A percentile compares a stretch with the other conserved stretches of the same genome.
Evolutionary conservation across 2,329 filamentous ascomycete genomes (phyloP).

Genomic region (Penicillium sclerotiorum): DNA sequence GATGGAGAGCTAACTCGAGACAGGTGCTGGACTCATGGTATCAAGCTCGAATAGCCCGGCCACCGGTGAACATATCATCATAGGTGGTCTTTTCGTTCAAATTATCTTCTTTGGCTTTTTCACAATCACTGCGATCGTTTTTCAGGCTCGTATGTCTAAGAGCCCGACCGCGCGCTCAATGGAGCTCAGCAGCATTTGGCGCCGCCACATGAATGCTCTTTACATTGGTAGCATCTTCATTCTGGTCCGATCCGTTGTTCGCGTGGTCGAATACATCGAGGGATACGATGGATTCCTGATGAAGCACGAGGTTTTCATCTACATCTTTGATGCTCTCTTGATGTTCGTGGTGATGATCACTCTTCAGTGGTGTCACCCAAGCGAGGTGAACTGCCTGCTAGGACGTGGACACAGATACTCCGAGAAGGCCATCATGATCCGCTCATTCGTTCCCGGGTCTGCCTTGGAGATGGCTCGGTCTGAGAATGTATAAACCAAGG

Average conservation of each 20-base stretch:
- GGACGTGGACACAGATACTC: constrained; percentile 23
- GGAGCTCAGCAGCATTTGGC: constrained; percentile 34
- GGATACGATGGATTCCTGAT: constrained; percentile 35
- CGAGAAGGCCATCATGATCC: constrained; percentile 17
- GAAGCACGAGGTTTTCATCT: constrained; percentile 34
- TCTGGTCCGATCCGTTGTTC: constrained; percentile 32
- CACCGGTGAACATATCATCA: constrained; percentile 30
- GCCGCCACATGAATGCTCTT: constrained; percentile 36
- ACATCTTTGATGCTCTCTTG: constrained; percentile 35
- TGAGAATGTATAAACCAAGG: not conserved
- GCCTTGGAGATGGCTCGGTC: constrained; percentile 6
- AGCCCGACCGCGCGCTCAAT: constrained; percentile 30
- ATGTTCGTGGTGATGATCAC: constrained; percentile 31
- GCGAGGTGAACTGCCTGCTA: constrained; percentile 27
- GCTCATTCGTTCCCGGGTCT: constrained; percentile 13
- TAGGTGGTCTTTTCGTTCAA: constrained; percentile 36
- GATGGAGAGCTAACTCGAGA: constrained; percentile 7
- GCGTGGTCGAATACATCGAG: constrained; percentile 35
- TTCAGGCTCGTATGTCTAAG: constrained; percentile 32
- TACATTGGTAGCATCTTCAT: constrained; percentile 30
- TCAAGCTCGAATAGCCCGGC: constrained; percentile 15
- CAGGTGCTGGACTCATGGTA: constrained; percentile 32
- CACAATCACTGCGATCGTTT: constrained; percentile 26
- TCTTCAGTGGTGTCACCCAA: constrained; percentile 28
- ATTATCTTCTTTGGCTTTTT: constrained; percentile 36